phyloP scores from a whole-genome alignment of 1,284 basidiomycete genomes.

The Ustilago esculenta region DNA sequence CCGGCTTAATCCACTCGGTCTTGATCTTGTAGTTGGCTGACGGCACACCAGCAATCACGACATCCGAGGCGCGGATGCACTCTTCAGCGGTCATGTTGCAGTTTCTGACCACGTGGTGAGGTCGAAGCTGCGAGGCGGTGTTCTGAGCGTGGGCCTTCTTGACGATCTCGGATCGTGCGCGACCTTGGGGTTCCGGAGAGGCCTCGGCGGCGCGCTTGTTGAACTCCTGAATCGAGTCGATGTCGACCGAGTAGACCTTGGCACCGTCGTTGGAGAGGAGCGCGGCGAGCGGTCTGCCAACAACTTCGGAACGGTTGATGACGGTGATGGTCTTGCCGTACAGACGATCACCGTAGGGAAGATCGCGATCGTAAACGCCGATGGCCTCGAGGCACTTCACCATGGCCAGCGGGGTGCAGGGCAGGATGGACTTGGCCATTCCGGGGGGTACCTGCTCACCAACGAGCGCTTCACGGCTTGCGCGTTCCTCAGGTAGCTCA shows the following conservation, averaged over 20 bases:
- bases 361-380: constrained; percentile 89
- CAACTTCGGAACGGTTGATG: constrained; percentile 96
- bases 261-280: constrained; percentile 94
- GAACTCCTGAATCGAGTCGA: constrained; percentile 84
- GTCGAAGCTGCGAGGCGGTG: constrained; percentile 65
- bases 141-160: constrained; percentile 73
- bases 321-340: constrained; percentile 93
- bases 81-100: constrained; percentile 48
- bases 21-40: constrained; percentile 86
- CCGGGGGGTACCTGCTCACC: constrained; percentile 73
- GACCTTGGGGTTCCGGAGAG: constrained; percentile 18
- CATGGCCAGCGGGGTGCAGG: constrained; percentile 94
- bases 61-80: constrained; percentile 59
- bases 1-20: constrained; percentile 88
- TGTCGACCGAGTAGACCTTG: constrained; percentile 90
- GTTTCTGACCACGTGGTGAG: constrained; percentile 78
- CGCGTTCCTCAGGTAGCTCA: constrained; percentile 49
- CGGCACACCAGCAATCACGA: constrained; percentile 63
- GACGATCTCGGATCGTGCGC: constrained; percentile 54
- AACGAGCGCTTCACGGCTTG: constrained; percentile 39
- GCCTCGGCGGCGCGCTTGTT: constrained; percentile 59
- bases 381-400: constrained; percentile 89
- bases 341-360: constrained; percentile 92
- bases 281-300: constrained; percentile 91
- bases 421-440: constrained; percentile 90